phyloP scores from a whole-genome alignment of 352 stramenopile species.

The Pythium phragmiticola region DNA sequence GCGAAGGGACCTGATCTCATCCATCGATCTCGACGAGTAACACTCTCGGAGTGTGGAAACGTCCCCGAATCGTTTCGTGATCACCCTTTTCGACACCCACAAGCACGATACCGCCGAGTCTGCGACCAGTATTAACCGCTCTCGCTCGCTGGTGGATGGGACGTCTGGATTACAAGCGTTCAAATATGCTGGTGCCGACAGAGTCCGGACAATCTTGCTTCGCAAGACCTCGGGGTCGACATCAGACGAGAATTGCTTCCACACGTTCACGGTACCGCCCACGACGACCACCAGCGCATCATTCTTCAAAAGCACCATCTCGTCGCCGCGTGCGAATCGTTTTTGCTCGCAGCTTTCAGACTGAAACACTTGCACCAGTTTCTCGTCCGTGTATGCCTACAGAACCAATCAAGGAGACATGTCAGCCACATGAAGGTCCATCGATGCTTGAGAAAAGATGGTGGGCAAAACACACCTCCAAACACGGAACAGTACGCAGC shows the following conservation, averaged over 20 bases:
- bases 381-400: slow-evolving; percentile 1
- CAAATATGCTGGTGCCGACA: slow-evolving; percentile 5
- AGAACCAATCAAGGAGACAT: not conserved
- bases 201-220: not conserved
- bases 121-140: not conserved
- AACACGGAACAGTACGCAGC: slow-evolving; percentile 6
- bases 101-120: slow-evolving; percentile 4
- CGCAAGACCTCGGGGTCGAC: not conserved
- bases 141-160: not conserved
- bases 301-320: not conserved
- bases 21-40: not conserved
- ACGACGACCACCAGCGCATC: not conserved
- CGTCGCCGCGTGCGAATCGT: not conserved
- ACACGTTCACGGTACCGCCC: not conserved
- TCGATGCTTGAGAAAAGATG: not conserved
- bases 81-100: not conserved
- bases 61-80: not conserved
- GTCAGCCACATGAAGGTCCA: not conserved
- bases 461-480: not conserved
- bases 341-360: not conserved
- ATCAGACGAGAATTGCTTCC: not conserved
- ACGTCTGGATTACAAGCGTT: not conserved
- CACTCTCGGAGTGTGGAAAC: not conserved
- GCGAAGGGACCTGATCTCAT: not conserved
- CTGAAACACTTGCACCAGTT: not conserved